Base-by-base conservation (phyloP, 2,329 filamentous ascomycete species). In the Apiospora koreana region DNA sequence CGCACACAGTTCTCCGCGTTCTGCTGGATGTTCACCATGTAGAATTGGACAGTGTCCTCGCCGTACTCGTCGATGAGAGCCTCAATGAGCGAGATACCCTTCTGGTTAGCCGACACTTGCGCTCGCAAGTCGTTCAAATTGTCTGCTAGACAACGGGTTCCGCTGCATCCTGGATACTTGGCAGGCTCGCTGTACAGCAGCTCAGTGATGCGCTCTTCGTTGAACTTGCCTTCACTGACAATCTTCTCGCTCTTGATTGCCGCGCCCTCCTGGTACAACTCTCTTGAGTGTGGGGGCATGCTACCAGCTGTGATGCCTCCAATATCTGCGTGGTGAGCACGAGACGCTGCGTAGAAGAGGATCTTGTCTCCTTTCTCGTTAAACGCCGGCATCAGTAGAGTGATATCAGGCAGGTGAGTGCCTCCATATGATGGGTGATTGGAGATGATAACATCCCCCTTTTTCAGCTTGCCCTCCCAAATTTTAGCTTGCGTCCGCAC, bases 351-450 rank as follows among this genome's bases (percentile, higher is more conserved):
- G 72, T 94, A 95, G 80, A 95, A 95, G 69, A 95, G 86, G 71
- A 95, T 94, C 21, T 91, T 88, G 70, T 92, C 88, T 2, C 90
- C 91, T 46, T 79, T 78, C 21, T 80, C 79, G 73, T 89, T 89
- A 79, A 95, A 95, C 0, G 93, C 92, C 0, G 93, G 93, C 43
- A 93, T 95, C 70, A 94, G 87, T 35, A 94, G 91, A 0, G 93
- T 96, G 70, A 96, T 93, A 77, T 96, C 93, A 1, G 93, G 93
- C 35, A 96, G 82, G 83, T 96, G 93, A 0, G 94, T 97, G 50
- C 93, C 93, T 43, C 93, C 93, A 76, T 91, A 95, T 78, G 94
- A 93, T 0, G 93, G 93, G 77, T 96, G 93, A 75, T 96, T 96
- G 0, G 92, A 93, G 7, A 95, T 92, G 54, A 96, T 87, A 0